phyloP scores from a whole-genome alignment of 768 basidiomycete species.

The Cytidiella melzeri region DNA sequence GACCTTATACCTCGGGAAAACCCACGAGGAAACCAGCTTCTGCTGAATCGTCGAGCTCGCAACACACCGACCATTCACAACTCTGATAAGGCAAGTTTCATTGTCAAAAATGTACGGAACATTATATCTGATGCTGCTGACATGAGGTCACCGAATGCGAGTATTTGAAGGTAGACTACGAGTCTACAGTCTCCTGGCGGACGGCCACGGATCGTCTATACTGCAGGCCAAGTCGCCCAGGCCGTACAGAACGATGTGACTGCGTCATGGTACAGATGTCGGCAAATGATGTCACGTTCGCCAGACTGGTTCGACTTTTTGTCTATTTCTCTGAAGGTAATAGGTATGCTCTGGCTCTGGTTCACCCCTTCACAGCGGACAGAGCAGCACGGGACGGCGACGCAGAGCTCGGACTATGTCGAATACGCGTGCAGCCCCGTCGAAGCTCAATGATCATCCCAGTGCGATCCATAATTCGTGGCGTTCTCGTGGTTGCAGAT shows the following conservation, averaged over 20 bases:
- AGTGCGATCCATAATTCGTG: background rate
- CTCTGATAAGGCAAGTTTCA: background rate
- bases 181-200: conserved; percentile 18
- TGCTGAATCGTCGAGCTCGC: too few relatives aligned
- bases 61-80: background rate
- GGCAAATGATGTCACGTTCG: background rate
- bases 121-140: too few relatives aligned
- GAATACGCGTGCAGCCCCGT: background rate
- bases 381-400: background rate
- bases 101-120: background rate
- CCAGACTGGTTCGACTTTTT: background rate
- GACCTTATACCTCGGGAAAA: background rate
- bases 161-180: conserved; percentile 15
- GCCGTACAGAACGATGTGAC: background rate
- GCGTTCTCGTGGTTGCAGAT: background rate
- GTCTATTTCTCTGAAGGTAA: background rate
- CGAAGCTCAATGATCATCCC: background rate
- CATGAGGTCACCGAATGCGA: conserved; percentile 14
- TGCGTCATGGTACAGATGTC: background rate
- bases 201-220: background rate
- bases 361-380: background rate
- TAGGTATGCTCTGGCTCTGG: background rate
- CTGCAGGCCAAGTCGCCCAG: background rate
- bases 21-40: background rate
- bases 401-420: background rate